Conservation (phyloP, 192 early-diverging fungal species). For the Rhizophlyctis rosea region DNA sequence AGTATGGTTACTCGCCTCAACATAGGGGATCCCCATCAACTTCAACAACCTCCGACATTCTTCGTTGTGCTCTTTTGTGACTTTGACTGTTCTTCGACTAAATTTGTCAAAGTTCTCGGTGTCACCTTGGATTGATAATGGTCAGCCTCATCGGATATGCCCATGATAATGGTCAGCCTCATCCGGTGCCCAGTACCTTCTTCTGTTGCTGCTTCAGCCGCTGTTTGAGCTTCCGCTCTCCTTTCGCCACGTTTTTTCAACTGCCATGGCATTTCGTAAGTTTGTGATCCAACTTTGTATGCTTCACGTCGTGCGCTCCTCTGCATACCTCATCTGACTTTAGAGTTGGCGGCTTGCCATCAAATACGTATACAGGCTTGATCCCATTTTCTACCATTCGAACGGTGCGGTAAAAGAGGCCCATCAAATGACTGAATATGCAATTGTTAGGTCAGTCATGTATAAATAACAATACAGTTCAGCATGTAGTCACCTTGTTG, state of each 20-base stretch:
- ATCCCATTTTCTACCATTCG: conserved; percentile 96
- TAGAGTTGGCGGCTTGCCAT: conserved; percentile 92
- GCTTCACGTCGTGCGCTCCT: no score
- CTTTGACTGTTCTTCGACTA: conserved; percentile 81
- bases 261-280: conserved; percentile 12
- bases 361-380: conserved; percentile 97
- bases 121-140: conserved; percentile 49
- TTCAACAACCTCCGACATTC: conserved; percentile 85
- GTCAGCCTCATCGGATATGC: not conserved
- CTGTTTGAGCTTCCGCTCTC: conserved; percentile 46
- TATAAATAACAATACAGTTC: no score
- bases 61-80: conserved; percentile 89
- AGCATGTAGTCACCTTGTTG: conserved; percentile 74
- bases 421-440: conserved; percentile 84
- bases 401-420: conserved; percentile 93
- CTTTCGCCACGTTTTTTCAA: conserved; percentile 46
- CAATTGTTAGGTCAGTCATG: not conserved
- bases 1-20: no score
- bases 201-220: conserved; percentile 44
- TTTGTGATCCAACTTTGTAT: no score
- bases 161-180: conserved; percentile 5
- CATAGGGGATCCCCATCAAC: conserved; percentile 91
- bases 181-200: conserved; percentile 23
- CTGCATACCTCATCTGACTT: conserved; percentile 84
- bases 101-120: conserved; percentile 83